Evolutionary conservation across 257 asterid species (phyloP).

Genomic region (Solanum pinnatisectum): DNA sequence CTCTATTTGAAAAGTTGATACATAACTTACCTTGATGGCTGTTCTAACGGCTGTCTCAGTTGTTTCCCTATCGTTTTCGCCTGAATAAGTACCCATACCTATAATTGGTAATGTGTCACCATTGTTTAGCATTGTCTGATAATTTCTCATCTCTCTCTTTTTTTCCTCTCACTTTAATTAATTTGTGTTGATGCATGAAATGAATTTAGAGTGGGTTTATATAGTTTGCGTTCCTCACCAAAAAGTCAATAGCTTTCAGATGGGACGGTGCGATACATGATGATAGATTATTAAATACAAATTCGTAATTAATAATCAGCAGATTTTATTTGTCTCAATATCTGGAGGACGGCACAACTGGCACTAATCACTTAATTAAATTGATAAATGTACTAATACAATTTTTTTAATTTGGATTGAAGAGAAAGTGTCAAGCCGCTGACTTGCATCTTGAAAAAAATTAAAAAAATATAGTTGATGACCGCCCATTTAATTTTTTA

Average conservation of each 20-base stretch:
- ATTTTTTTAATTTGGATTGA: neutral
- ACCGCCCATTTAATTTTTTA: neutral
- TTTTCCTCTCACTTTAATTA: neutral
- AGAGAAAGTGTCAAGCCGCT: neutral
- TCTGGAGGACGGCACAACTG: neutral
- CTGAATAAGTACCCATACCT: conserved; percentile 74
- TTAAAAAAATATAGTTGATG: neutral
- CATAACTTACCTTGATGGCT: conserved; percentile 51
- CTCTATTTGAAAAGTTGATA: neutral
- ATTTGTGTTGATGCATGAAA: neutral
- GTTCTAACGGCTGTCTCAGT: conserved; percentile 52
- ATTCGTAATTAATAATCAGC: neutral
- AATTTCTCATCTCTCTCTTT: conserved; percentile 33
- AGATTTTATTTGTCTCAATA: neutral
- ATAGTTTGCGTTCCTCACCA: neutral
- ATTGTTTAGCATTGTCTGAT: conserved; percentile 55
- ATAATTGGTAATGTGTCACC: conserved; percentile 53
- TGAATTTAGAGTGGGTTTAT: neutral
- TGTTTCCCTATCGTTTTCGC: conserved; percentile 39
- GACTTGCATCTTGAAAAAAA: neutral
- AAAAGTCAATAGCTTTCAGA: neutral
- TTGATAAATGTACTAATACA: neutral
- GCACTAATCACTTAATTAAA: neutral
- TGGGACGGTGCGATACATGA: neutral
- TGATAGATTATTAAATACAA: neutral